Evolutionary conservation across 345 rosid genomes (phyloP).

Genomic region (Arabis hirsuta): DNA sequence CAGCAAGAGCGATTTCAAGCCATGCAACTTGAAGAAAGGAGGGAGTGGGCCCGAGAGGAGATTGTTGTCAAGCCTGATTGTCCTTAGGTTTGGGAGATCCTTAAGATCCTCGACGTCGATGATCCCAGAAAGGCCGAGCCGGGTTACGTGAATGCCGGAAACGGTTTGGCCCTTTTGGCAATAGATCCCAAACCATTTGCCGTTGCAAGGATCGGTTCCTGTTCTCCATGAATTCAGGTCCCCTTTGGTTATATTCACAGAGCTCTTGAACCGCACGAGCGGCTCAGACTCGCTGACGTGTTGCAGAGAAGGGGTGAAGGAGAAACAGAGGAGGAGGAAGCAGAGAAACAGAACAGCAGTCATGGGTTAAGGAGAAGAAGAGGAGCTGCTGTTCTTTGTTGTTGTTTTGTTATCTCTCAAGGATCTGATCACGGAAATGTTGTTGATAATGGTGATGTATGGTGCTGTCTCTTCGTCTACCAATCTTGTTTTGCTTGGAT

Average conservation of each 20-base stretch:
- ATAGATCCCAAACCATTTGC: slow-evolving; percentile 64
- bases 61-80: slow-evolving; percentile 62
- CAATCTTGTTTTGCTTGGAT: slow-evolving; percentile 33
- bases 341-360: slow-evolving; percentile 39
- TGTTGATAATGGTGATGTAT: background rate
- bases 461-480: slow-evolving; percentile 12
- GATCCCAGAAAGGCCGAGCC: slow-evolving; percentile 58
- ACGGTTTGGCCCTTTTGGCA: slow-evolving; percentile 53
- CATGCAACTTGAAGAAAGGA: slow-evolving; percentile 55
- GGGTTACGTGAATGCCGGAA: slow-evolving; percentile 61
- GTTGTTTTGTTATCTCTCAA: slow-evolving; percentile 27
- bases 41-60: slow-evolving; percentile 67
- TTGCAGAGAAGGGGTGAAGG: slow-evolving; percentile 40
- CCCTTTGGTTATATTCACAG: slow-evolving; percentile 40
- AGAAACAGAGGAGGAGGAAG: slow-evolving; percentile 29
- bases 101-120: slow-evolving; percentile 54
- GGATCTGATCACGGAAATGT: background rate
- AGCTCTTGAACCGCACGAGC: slow-evolving; percentile 41
- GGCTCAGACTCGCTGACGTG: slow-evolving; percentile 39
- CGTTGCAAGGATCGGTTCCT: slow-evolving; percentile 58
- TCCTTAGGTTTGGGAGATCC: slow-evolving; percentile 50
- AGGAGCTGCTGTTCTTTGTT: slow-evolving; percentile 33
- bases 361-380: slow-evolving; percentile 36
- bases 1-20: slow-evolving; percentile 55
- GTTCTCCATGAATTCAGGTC: slow-evolving; percentile 64